Base-by-base conservation (phyloP, 2,329 filamentous ascomycete genomes). In the Niveomyces coronatus region DNA sequence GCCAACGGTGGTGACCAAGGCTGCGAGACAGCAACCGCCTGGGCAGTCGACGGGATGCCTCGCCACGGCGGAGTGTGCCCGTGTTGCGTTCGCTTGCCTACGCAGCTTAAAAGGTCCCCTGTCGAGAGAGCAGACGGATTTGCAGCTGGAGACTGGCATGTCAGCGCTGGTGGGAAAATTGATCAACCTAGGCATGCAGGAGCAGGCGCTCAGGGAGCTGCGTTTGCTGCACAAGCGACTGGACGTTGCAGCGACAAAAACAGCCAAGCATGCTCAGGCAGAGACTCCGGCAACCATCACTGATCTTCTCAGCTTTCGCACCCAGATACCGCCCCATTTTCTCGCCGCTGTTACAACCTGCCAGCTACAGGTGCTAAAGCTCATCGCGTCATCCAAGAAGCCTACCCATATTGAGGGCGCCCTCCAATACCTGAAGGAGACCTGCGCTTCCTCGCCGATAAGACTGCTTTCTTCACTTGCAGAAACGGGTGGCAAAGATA, bases 131-230 rank as follows among this genome's bases (percentile, higher is more conserved):
- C 61, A 79, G n/a, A 69, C 75, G 1, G 68, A 73, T 31, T 61
- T 83, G 27, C 82, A 88, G 51, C 57, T 88, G 4, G 84, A 88
- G 53, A 77, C 68, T 42, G 84, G 82, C 38, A 82, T 85, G 68
- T 73, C 81, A 13, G 76, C 79, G 0, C 67, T 88, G 37, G 59
- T 81, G 27, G 72, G 73, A 27, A 85, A 79, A 52, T 63, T 88
- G 1, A 61, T 86, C 11, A 62, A 65, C 0, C 63, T 85, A 33
- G 74, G 75, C 1, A 56, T 87, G 36, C 72, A 82, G 31, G 73
- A 77, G n/a, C 64, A 80, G 40, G 82, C 84, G 0, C 57, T 76
- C 29, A 83, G 77, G 50, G 83, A 88, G 49, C 54, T 88, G 42
- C 65, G 73, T 28, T 61, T 78, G 9, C 54, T 88, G 46, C 86